Base-by-base conservation (phyloP, 2,329 filamentous ascomycete genomes). In the Aureobasidium sp. region DNA sequence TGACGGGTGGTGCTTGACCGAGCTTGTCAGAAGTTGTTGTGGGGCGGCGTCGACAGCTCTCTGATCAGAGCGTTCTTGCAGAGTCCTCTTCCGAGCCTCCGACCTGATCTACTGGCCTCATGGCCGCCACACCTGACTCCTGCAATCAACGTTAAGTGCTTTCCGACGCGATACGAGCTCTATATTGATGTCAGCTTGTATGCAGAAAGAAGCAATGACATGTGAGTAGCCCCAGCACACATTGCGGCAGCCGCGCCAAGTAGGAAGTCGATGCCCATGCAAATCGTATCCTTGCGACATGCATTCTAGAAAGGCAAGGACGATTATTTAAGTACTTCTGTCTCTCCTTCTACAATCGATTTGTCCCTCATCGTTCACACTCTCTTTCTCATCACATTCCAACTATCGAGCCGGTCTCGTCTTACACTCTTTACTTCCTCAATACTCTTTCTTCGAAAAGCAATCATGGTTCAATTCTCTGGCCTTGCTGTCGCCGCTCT, bases 391-490 rank as follows among this genome's bases (percentile, higher is more conserved):
- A 29, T 59, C 55, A 24, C 29, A 47, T 34, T 34, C 41, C 41
- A 46, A 47, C 43, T 59, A 43, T 61, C 46, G 57, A 52, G 57
- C 57, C 36, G 57, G 57, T 44, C 57, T 53, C 47, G 37, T 48
- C 26, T 43, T 48, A 17, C 57, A 50, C 44, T 59, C 43, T 61
- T 43, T 47, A 43, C 36, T 53, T 36, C 44, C 48, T 61, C 20
- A 50, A 53, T 44, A 59, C 47, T 50, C 17, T 29, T 44, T 47
- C 39, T 34, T 17, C 41, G 15, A 52, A 53, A 34, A 51, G 41
- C 24, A 63, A 64, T 26, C 53, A 62, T 63, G 55, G 48, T 65
- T 57, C 62, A 62, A 46, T 34, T 65, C 53, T 53, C 37, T 29
- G 32, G 39, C 36, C 26, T 63, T 9, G 44, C 61, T 13, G 44